phyloP scores from a whole-genome alignment of 2,329 filamentous ascomycete species.

The Colletotrichum endophyticum region DNA sequence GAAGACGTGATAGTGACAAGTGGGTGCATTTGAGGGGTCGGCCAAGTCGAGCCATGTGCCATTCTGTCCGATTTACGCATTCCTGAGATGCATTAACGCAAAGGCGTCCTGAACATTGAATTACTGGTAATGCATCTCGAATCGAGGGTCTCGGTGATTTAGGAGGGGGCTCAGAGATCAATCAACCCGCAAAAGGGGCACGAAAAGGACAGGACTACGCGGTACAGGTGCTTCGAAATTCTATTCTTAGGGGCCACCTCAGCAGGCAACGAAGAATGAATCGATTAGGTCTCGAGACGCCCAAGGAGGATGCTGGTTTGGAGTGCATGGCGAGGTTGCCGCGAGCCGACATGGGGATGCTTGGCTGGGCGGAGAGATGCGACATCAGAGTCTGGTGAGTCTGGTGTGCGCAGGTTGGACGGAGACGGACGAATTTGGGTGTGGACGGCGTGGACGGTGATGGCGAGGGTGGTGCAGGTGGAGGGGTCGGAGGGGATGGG shows the following conservation, averaged over 20 bases:
- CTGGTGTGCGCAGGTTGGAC: not conserved
- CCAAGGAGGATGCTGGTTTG: not conserved
- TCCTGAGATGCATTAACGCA: not conserved
- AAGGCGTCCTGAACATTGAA: not conserved
- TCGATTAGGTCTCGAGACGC: not conserved
- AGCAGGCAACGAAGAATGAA: not conserved
- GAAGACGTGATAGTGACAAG: not conserved
- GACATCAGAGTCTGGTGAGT: not conserved
- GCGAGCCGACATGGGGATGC: constrained; percentile 7
- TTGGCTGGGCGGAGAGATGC: not conserved
- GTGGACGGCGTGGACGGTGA: not conserved
- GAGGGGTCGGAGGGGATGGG: not conserved
- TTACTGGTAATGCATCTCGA: not conserved
- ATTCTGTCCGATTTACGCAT: not conserved
- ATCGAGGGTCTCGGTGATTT: not conserved
- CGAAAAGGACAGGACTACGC: not conserved
- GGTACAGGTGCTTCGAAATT: not conserved
- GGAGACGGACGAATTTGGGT: not conserved
- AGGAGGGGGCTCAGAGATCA: not conserved
- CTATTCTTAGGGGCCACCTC: not conserved
- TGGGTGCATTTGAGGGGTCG: not conserved
- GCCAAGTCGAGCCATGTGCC: not conserved
- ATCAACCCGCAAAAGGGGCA: not conserved
- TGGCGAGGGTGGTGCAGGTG: not conserved
- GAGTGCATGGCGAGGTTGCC: not conserved